Evolutionary conservation across 192 early-diverging fungal species (phyloP), one percentile per base, ranked within the genome.

Genomic region (Entomortierella chlamydospora): DNA sequence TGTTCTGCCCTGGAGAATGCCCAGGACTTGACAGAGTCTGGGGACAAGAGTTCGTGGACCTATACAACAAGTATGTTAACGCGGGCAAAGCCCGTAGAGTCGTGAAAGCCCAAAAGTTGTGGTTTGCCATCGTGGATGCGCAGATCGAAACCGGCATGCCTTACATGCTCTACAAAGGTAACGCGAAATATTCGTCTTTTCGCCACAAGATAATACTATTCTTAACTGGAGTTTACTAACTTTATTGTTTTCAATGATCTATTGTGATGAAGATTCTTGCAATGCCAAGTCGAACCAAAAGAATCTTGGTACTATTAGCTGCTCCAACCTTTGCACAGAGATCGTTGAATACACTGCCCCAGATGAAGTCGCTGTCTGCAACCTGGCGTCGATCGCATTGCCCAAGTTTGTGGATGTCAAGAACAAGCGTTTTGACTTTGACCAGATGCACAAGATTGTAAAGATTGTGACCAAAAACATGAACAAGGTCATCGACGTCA

Each of bases 271-370:
- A 85, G 97, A 98, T 85, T 91, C 97, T 39, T 98, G 97, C 87
- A 98, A 98, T 82, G 84, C 91, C 78, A 98, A 98, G 87, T 96
- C 94, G 33, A 98, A 98, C 87, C 97, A 98, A 85, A 94, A 97
- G 86, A 97, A 98, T 85, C 83, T 98, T 39, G 97, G 97, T 34
- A 98, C 96, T 8, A 98, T 98, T 89, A 95, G 93, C 72, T 96
- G 96, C 87, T 94, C 92, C 62, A 98, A 98, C 87, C 86, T 98
- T 63, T 98, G 97, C 85, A 98, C 97, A 1, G 97, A 98, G 73
- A 98, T 98, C 73, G 91, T 98, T 59, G 95, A 98, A 80, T 98
- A 97, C 87, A 92, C 96, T 20, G 81, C 88, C 22, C 94, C 97
- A 42, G 96, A 98, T 73, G 97, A 98, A 79, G 94, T 97, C 17